phyloP scores from a whole-genome alignment of 257 asterid genomes.

The Mentha longifolia region DNA sequence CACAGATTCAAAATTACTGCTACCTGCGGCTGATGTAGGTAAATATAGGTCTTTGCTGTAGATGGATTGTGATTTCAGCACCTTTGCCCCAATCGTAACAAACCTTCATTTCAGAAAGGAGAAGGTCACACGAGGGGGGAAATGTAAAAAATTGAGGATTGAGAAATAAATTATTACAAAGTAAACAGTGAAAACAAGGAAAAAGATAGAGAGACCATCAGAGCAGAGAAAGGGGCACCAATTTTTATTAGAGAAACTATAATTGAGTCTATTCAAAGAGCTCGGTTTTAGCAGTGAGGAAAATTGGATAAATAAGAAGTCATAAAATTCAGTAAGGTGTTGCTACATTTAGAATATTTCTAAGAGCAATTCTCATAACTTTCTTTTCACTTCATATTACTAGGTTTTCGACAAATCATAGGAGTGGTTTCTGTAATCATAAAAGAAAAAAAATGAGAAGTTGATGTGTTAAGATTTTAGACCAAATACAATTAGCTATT shows the following conservation, averaged over 20 bases:
- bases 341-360: slow-evolving; percentile 2
- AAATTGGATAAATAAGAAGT: background rate
- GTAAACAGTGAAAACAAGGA: too few relatives aligned
- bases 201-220: background rate
- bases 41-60: slow-evolving; percentile 71
- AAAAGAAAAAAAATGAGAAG: slow-evolving; percentile 6
- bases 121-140: too few relatives aligned
- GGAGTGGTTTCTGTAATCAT: background rate
- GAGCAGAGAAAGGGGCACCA: background rate
- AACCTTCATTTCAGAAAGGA: slow-evolving; percentile 48
- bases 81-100: slow-evolving; percentile 99
- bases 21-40: slow-evolving; percentile 88
- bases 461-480: background rate
- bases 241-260: background rate
- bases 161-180: too few relatives aligned
- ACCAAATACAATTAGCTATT: background rate
- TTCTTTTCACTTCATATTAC: background rate
- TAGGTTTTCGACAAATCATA: background rate
- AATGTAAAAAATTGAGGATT: too few relatives aligned
- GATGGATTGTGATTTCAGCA: slow-evolving; percentile 97
- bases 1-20: background rate
- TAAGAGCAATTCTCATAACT: background rate
- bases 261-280: background rate
- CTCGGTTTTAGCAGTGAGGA: background rate
- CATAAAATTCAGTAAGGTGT: background rate